Percentiles rank a stretch among this genome's conserved stretches.
Evolutionary conservation across 2,329 filamentous ascomycete genomes (phyloP).

Genomic region (Trichothecium sympodiale): DNA sequence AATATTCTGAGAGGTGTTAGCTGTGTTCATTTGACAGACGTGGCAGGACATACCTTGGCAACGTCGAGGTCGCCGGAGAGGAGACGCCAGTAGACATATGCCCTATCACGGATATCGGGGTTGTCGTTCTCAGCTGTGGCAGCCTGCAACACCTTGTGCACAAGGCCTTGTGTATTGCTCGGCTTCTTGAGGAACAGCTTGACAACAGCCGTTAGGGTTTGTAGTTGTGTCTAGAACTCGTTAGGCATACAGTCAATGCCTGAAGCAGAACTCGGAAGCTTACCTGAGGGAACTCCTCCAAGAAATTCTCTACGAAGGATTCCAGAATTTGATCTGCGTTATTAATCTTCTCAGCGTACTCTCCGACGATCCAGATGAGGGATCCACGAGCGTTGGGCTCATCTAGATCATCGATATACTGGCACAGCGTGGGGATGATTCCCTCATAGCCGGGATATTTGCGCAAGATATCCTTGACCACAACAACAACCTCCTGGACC

Average conservation of each 20-base stretch:
- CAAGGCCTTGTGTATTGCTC: slow-evolving; percentile 77
- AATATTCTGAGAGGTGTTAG: slow-evolving; percentile 45
- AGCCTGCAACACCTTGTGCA: slow-evolving; percentile 87
- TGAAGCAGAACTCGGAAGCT: slow-evolving; percentile 14
- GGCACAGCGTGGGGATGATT: slow-evolving; percentile 90
- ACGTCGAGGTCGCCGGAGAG: slow-evolving; percentile 84
- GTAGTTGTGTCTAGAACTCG: slow-evolving; percentile 68
- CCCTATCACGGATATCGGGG: slow-evolving; percentile 90
- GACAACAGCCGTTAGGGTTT: slow-evolving; percentile 93
- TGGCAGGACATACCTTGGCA: slow-evolving; percentile 57
- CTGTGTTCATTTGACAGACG: not conserved
- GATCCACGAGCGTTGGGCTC: slow-evolving; percentile 85
- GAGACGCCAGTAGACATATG: slow-evolving; percentile 96
- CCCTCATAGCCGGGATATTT: slow-evolving; percentile 98
- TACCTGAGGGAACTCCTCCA: slow-evolving; percentile 92
- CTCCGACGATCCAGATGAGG: slow-evolving; percentile 96
- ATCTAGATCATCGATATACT: slow-evolving; percentile 93
- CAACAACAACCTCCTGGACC: slow-evolving; percentile 95
- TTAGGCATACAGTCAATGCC: not conserved
- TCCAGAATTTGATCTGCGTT: slow-evolving; percentile 93
- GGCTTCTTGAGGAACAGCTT: slow-evolving; percentile 98
- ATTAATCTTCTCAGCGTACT: slow-evolving; percentile 98
- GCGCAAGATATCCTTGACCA: slow-evolving; percentile 96
- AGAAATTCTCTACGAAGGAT: slow-evolving; percentile 87
- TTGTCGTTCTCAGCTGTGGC: slow-evolving; percentile 96